phyloP scores from a whole-genome alignment of 768 basidiomycete species.

The Lentinula aciculospora region DNA sequence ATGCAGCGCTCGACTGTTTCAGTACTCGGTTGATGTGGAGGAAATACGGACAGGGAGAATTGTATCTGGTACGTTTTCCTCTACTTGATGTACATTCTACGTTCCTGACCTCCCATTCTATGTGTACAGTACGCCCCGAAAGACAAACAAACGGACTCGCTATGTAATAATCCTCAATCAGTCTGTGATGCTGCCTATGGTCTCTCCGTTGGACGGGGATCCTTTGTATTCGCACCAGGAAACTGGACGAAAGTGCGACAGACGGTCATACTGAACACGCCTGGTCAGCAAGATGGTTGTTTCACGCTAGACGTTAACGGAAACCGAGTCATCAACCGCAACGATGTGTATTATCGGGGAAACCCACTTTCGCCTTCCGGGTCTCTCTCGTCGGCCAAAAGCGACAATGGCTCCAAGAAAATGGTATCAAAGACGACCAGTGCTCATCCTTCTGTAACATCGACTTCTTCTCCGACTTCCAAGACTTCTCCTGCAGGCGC shows the following conservation, averaged over 20 bases:
- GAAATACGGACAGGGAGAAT: conserved; percentile 58
- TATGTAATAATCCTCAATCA: conserved; percentile 56
- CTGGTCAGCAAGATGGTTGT: conserved; percentile 60
- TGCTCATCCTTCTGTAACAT: neutral
- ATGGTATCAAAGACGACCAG: neutral
- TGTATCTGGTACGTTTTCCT: conserved; percentile 55
- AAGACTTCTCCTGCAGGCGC: neutral
- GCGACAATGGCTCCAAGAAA: neutral
- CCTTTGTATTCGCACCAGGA: conserved; percentile 57
- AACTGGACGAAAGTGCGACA: conserved; percentile 72
- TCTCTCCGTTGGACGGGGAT: conserved; percentile 67
- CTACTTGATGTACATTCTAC: neutral
- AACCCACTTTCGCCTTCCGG: conserved; percentile 8
- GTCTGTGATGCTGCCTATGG: conserved; percentile 66
- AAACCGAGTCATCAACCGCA: conserved; percentile 38
- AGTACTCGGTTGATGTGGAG: conserved; percentile 88
- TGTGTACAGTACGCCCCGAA: conserved; percentile 65
- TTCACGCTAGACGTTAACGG: conserved; percentile 68
- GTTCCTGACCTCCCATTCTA: neutral
- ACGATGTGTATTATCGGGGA: conserved; percentile 61
- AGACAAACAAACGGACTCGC: conserved; percentile 51
- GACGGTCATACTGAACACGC: conserved; percentile 67
- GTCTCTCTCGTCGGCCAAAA: neutral
- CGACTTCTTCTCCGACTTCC: too few relatives aligned
- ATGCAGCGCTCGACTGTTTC: conserved; percentile 69